A percentile compares a stretch with the other conserved stretches of the same genome.
phyloP scores from a whole-genome alignment of 2,329 filamentous ascomycete species.

The Aspergillus persii region DNA sequence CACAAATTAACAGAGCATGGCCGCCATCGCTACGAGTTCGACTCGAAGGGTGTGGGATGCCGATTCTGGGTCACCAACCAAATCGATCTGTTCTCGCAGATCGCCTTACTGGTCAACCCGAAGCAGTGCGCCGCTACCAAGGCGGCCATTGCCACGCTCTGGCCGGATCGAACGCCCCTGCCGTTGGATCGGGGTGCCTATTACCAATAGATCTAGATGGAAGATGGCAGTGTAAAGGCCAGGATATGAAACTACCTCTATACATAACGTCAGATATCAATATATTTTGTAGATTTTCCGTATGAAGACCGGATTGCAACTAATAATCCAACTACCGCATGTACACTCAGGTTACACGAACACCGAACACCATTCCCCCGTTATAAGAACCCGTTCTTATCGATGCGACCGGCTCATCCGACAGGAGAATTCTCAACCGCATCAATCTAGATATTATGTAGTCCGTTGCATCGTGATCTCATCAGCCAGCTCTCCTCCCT shows the following conservation, averaged over 20 bases:
- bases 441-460: slow-evolving; percentile 23
- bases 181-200: slow-evolving; percentile 18
- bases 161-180: slow-evolving; percentile 16
- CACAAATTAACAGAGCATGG: slow-evolving; percentile 13
- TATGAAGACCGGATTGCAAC: neutral
- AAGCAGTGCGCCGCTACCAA: slow-evolving; percentile 14
- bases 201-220: slow-evolving; percentile 3
- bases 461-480: slow-evolving; percentile 31
- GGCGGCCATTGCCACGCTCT: slow-evolving; percentile 14
- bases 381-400: neutral
- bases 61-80: slow-evolving; percentile 17
- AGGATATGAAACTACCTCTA: no score
- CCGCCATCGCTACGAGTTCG: slow-evolving; percentile 24
- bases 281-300: no score
- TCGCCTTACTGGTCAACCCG: slow-evolving; percentile 1
- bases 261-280: no score
- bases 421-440: neutral
- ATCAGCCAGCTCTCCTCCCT: slow-evolving; percentile 11
- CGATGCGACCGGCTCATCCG: neutral
- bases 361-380: slow-evolving; percentile 13
- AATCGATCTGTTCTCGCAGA: slow-evolving; percentile 14
- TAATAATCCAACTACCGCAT: neutral
- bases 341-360: slow-evolving; percentile 6
- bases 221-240: no score
- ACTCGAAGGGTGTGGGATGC: slow-evolving; percentile 18